phyloP scores from a whole-genome alignment of 179 eudicot genomes.

The Drosera spatulata region DNA sequence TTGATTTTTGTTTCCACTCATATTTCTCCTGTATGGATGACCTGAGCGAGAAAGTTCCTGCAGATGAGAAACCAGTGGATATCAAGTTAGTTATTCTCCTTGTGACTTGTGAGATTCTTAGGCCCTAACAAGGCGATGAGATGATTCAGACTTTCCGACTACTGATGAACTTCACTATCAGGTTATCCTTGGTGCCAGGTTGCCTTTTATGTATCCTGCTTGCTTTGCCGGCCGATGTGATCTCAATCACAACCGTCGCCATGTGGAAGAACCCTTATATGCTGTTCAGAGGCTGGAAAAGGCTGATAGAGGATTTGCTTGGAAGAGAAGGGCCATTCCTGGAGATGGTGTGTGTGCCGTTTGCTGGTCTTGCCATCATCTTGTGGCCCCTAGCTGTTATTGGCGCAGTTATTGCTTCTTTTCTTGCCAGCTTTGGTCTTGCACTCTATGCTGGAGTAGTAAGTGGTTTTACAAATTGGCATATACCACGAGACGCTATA shows the following conservation, averaged over 20 bases:
- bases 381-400: constrained; percentile 85
- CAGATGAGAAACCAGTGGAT: constrained; percentile 53
- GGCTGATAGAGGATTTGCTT: constrained; percentile 67
- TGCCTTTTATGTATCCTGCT: constrained; percentile 40
- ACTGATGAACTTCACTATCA: constrained; percentile 6
- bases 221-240: constrained; percentile 59
- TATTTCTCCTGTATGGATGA: constrained; percentile 93
- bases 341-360: constrained; percentile 86
- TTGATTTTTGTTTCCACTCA: constrained; percentile 85
- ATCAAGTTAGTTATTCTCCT: constrained; percentile 36
- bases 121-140: too few relatives aligned
- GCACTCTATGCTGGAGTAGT: constrained; percentile 55
- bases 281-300: constrained; percentile 86
- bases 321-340: constrained; percentile 93
- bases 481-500: too few relatives aligned
- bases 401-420: constrained; percentile 55
- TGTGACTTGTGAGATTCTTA: neutral
- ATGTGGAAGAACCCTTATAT: constrained; percentile 88
- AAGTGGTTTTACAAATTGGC: too few relatives aligned
- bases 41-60: constrained; percentile 40
- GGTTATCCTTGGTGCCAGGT: constrained; percentile 51
- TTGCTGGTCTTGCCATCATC: constrained; percentile 79
- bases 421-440: constrained; percentile 60
- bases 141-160: too few relatives aligned
- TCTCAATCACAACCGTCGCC: constrained; percentile 48